Evolutionary conservation across 2,329 filamentous ascomycete species (phyloP), one percentile per base, ranked within the genome.

Genomic region (Sporothrix euskadiensis): DNA sequence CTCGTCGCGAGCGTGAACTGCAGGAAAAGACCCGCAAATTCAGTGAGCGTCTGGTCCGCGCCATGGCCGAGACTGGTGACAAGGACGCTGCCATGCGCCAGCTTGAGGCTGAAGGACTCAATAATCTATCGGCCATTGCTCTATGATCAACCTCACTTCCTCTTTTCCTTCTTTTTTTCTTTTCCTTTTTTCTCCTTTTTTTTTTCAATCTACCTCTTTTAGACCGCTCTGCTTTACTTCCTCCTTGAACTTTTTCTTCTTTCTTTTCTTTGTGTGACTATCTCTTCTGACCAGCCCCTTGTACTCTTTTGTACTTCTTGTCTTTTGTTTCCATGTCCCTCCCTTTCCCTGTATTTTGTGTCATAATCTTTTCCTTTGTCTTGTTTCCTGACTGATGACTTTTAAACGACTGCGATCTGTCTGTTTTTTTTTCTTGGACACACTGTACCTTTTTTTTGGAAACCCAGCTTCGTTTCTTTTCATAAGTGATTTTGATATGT

Each of bases 1-100:
- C 94, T n/a, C 85, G 94, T 72, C 85, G 96, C 69, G 95, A 98
- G 81, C 92, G 93, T 81, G 95, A 98, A 83, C 93, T 93, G 1
- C 85, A 88, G 71, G 95, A 98, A 79, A 90, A 91, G 82, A 85
- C 92, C 78, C 83, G 90, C 77, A 86, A 88, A 79, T 80, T 94
- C 72, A 90, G 88, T 78, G 89, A 92, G 80, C 89, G 89, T 8
- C 90, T 92, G 41, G 82, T 91, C 75, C 88, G 88, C 80, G 91
- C 90, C 9, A 89, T 94, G 0, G 84, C 88, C 72, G 91, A 90
- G 12, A 91, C 90, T 0, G 92, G 92, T 0, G 92, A 91, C 2
- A 47, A 22, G 3, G 90, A 94, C 76, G 83, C 89, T 4, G 82
- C 85, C 71, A 85, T 66, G 61, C 61, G 61, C 61, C n/a, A 84